These are phyloP conservation scores for Ceratopteris richardii DNA, from an alignment of 75 land plant genomes.

Conservation along the genomic window DNA sequence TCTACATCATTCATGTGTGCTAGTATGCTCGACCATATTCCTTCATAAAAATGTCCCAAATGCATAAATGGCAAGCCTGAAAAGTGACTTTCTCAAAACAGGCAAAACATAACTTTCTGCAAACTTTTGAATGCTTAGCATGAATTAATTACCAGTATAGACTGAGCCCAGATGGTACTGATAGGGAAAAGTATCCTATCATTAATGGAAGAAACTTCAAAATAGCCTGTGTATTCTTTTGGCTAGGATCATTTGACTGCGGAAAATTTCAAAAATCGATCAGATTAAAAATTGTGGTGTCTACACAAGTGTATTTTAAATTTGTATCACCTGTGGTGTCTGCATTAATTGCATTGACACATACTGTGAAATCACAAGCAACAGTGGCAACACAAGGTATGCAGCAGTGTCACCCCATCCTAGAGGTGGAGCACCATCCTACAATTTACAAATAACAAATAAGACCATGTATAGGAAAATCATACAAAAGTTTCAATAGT, in stretches of 20 bases:
- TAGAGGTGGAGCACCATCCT: slow-evolving; percentile 96
- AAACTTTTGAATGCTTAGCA: too few species aligned
- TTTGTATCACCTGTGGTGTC: slow-evolving; percentile 64
- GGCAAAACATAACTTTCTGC: too few species aligned
- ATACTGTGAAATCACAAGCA: slow-evolving; percentile 72
- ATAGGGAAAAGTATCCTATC: slow-evolving; percentile 97
- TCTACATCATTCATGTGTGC: too few species aligned
- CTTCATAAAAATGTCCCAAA: too few species aligned
- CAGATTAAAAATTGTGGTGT: background rate
- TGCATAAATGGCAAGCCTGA: too few species aligned
- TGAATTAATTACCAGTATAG: slow-evolving; percentile 97
- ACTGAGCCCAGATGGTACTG: slow-evolving; percentile 95
- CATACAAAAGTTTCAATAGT: background rate
- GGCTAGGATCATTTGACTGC: slow-evolving; percentile 73
- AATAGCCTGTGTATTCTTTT: slow-evolving; percentile 60
- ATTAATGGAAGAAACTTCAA: slow-evolving; percentile 80
- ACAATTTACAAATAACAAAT: slow-evolving; percentile 19
- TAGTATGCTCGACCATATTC: too few species aligned
- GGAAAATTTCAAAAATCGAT: slow-evolving; percentile 7
- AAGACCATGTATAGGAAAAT: background rate
- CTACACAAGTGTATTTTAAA: too few species aligned
- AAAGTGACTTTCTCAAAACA: too few species aligned
- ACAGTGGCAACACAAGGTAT: slow-evolving; percentile 84
- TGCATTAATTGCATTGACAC: slow-evolving; percentile 94
- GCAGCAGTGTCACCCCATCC: slow-evolving; percentile 90